Percentiles rank a stretch among this genome's conserved stretches.
phyloP scores from a whole-genome alignment of 2,329 filamentous ascomycete species.

The Colletotrichum sp. region DNA sequence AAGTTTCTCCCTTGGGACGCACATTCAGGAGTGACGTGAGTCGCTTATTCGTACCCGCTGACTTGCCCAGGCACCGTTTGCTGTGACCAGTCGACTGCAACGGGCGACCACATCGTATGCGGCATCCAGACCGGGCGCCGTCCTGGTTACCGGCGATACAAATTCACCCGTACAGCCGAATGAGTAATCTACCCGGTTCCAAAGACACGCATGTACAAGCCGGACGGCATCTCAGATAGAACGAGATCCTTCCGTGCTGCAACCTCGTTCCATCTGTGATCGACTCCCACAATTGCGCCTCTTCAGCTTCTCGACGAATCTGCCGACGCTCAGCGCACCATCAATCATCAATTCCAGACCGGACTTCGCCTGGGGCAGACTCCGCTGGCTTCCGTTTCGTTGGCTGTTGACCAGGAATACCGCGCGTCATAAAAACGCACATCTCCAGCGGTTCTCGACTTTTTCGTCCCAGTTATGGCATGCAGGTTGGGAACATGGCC shows the following conservation, averaged over 20 bases:
- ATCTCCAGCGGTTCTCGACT: background rate
- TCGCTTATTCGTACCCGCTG: background rate
- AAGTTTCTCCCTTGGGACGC: background rate
- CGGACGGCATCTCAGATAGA: background rate
- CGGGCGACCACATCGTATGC: background rate
- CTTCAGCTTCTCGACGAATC: background rate
- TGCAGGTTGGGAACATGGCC: background rate
- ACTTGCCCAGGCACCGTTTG: background rate
- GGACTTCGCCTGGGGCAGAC: background rate
- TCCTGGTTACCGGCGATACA: background rate
- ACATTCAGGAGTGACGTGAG: background rate
- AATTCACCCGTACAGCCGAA: background rate
- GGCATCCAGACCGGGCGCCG: background rate
- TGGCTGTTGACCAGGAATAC: background rate
- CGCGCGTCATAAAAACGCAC: background rate
- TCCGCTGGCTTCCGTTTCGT: slow-evolving; percentile 1
- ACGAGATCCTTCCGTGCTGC: background rate
- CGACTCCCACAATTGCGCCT: background rate
- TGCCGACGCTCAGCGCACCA: background rate
- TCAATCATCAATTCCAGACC: slow-evolving; percentile 1
- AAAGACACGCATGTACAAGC: background rate
- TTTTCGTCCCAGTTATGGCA: background rate
- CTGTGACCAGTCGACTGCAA: background rate
- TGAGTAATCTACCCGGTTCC: background rate
- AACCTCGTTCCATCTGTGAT: background rate